Conservation (phyloP, 2,329 filamentous ascomycete genomes). For the Fusarium sp. region DNA sequence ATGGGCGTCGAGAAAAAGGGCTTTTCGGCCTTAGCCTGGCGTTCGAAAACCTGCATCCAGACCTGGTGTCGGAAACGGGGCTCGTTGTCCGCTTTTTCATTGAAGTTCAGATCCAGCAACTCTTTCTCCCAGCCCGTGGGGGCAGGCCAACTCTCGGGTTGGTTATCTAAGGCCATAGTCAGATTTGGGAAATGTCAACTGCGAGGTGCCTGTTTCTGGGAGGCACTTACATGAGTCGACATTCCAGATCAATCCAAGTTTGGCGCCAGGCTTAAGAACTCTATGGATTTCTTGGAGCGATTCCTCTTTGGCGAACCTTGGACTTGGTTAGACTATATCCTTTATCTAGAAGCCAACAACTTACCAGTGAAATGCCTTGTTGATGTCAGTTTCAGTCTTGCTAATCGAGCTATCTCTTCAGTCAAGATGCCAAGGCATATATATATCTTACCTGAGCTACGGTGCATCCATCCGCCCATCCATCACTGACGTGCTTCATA, state of each 20-base stretch:
- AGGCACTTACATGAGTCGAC: conserved; percentile 71
- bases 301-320: conserved; percentile 74
- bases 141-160: conserved; percentile 66
- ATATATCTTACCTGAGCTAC: conserved; percentile 70
- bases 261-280: conserved; percentile 69
- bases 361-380: conserved; percentile 68
- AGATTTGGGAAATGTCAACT: not conserved
- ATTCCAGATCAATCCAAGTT: conserved; percentile 79
- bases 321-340: not conserved
- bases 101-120: conserved; percentile 69
- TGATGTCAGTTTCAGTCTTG: conserved; percentile 9
- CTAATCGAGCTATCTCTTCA: not conserved
- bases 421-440: conserved; percentile 10
- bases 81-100: conserved; percentile 65
- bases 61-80: conserved; percentile 72
- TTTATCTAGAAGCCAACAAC: conserved; percentile 19
- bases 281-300: conserved; percentile 75
- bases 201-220: not conserved
- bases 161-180: conserved; percentile 66
- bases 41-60: conserved; percentile 74
- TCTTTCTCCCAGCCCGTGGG: conserved; percentile 70
- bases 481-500: conserved; percentile 64
- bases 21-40: conserved; percentile 61
- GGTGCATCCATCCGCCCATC: conserved; percentile 73
- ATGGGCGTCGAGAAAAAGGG: conserved; percentile 71